A percentile compares a stretch with the other conserved stretches of the same genome.
These are phyloP conservation scores for Trichophyton simii DNA, from an alignment of 2,329 filamentous ascomycete genomes.

Conservation along the genomic window DNA sequence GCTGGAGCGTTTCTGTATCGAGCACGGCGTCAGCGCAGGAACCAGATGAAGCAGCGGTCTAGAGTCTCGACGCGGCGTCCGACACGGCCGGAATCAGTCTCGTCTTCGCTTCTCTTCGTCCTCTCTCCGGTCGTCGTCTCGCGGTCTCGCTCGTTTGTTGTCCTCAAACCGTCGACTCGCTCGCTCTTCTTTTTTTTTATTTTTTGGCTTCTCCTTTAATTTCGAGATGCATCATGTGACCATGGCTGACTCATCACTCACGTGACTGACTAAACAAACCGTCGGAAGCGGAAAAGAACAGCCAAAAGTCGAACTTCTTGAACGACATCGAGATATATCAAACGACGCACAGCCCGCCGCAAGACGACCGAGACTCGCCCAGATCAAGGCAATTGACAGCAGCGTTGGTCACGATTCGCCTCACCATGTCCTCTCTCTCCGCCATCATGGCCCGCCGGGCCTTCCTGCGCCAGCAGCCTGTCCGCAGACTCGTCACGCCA, in stretches of 20 bases:
- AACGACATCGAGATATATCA: neutral
- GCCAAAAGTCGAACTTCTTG: neutral
- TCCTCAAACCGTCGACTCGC: too few relatives aligned
- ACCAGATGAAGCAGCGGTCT: neutral
- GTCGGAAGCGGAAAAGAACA: neutral
- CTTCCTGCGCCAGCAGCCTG: slow-evolving; percentile 29
- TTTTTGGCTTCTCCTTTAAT: neutral
- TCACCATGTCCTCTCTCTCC: slow-evolving; percentile 31
- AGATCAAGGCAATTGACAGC: neutral
- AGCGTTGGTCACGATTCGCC: neutral
- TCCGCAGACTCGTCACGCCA: slow-evolving; percentile 29
- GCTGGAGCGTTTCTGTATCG: neutral
- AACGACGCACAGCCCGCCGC: too few relatives aligned
- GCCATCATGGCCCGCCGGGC: slow-evolving; percentile 31
- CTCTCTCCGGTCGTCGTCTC: neutral
- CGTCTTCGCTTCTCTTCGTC: neutral
- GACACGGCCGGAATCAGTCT: too few relatives aligned
- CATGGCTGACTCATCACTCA: neutral
- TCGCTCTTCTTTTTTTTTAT: neutral
- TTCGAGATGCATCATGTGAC: neutral
- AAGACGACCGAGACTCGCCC: neutral
- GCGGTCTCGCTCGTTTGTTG: neutral
- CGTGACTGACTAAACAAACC: neutral
- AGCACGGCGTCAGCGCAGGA: neutral
- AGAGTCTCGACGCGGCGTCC: too few relatives aligned